These are phyloP conservation scores for Laguncularia racemosa DNA, from an alignment of 345 rosid genomes.

Conservation along the genomic window DNA sequence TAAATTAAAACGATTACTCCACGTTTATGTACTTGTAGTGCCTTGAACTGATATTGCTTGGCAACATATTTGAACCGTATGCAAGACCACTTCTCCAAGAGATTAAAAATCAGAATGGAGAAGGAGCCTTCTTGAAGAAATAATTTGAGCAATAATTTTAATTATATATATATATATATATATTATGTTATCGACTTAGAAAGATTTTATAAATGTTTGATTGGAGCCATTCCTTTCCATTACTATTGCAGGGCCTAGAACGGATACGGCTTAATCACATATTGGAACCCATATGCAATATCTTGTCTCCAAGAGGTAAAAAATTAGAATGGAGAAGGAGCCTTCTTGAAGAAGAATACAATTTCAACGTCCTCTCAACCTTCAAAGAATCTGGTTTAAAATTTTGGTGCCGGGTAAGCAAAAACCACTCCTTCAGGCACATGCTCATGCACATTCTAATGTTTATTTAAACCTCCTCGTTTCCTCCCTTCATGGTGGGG, in stretches of 20 bases:
- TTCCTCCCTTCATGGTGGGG: no score
- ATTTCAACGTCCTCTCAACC: background rate
- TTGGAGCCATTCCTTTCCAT: no score
- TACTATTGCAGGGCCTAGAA: constrained; percentile 8
- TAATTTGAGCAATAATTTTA: no score
- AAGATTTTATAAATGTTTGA: no score
- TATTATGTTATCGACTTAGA: no score
- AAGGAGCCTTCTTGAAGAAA: background rate
- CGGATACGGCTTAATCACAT: constrained; percentile 9
- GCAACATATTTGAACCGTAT: constrained; percentile 14
- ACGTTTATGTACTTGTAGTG: constrained; percentile 1
- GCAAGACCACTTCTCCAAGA: background rate
- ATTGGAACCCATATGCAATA: constrained; percentile 6
- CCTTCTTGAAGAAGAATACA: background rate
- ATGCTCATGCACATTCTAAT: background rate
- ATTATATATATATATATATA: no score
- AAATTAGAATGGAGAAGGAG: background rate
- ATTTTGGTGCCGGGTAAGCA: constrained; percentile 16
- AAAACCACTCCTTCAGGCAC: background rate
- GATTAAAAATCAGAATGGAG: background rate
- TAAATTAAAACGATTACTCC: background rate
- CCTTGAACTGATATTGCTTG: background rate
- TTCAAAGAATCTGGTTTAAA: background rate
- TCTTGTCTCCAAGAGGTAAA: background rate
- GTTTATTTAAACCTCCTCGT: background rate